Conservation (phyloP, 2,329 filamentous ascomycete species). For the Leptographium procerum region DNA sequence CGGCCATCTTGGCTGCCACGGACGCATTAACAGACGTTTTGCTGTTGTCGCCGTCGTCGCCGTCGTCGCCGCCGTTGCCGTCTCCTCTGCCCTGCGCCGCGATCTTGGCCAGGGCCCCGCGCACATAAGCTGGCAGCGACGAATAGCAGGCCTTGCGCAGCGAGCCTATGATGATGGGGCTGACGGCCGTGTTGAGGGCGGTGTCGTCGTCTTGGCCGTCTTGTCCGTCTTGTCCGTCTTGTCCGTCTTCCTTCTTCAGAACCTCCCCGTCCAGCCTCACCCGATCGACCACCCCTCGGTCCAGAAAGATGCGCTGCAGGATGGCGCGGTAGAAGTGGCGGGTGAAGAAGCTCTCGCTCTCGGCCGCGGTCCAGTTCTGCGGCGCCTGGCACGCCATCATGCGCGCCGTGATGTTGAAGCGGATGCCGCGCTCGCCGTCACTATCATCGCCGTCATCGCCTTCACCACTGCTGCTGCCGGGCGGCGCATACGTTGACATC, state of each 20-base stretch:
- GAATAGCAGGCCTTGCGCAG: conserved; percentile 69
- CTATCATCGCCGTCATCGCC: not conserved
- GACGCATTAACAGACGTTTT: conserved; percentile 25
- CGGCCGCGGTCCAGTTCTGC: conserved; percentile 72
- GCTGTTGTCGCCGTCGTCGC: conserved; percentile 1
- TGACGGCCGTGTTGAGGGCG: conserved; percentile 47
- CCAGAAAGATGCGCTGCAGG: conserved; percentile 83
- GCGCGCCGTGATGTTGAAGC: conserved; percentile 87
- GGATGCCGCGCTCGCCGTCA: conserved; percentile 43
- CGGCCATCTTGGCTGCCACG: conserved; percentile 52
- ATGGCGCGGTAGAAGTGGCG: conserved; percentile 88
- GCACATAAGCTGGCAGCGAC: conserved; percentile 65
- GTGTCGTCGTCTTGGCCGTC: conserved; percentile 1
- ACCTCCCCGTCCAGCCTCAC: conserved; percentile 31
- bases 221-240: conserved; percentile 14
- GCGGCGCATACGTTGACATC: conserved; percentile 39
- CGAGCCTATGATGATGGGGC: conserved; percentile 77
- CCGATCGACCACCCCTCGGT: conserved; percentile 63
- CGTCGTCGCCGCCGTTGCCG: conserved; percentile 20
- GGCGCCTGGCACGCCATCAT: conserved; percentile 99
- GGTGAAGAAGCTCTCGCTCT: conserved; percentile 81
- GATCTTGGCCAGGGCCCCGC: conserved; percentile 70
- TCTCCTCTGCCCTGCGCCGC: conserved; percentile 8
- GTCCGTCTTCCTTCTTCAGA: no score
- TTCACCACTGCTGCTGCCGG: not conserved